Percentiles rank a stretch among this genome's conserved stretches.
phyloP scores from a whole-genome alignment of 2,329 filamentous ascomycete genomes.

The Arthrocladium fulminans region DNA sequence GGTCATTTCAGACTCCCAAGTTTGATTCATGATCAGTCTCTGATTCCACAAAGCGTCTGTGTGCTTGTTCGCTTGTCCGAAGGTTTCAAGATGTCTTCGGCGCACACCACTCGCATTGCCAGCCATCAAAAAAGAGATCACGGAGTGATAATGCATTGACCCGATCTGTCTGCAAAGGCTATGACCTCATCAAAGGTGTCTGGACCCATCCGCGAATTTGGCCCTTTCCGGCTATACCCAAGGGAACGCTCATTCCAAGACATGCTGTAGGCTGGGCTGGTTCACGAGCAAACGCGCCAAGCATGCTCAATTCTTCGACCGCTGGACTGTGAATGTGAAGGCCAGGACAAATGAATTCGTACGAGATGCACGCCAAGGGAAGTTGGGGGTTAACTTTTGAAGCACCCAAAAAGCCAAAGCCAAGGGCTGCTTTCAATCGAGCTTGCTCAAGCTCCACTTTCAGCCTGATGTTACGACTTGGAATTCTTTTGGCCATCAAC shows the following conservation, averaged over 20 bases:
- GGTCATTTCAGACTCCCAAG: not conserved
- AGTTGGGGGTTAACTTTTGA: not conserved
- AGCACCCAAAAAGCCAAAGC: not conserved
- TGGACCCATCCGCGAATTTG: not conserved
- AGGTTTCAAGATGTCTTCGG: too few relatives aligned
- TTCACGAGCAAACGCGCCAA: not conserved
- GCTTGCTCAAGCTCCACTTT: not conserved
- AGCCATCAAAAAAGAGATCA: too few relatives aligned
- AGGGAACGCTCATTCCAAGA: not conserved
- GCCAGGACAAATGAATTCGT: not conserved
- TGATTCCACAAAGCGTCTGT: too few relatives aligned
- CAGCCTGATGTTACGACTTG: constrained; percentile 1
- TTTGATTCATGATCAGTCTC: too few relatives aligned
- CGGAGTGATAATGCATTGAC: too few relatives aligned
- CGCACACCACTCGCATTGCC: too few relatives aligned
- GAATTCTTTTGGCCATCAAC: not conserved
- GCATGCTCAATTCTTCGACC: not conserved
- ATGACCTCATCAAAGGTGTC: not conserved
- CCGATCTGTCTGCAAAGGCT: too few relatives aligned
- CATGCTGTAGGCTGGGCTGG: not conserved
- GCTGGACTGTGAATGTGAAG: not conserved
- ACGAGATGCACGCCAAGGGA: not conserved
- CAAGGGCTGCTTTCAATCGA: not conserved
- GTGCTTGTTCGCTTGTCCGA: too few relatives aligned
- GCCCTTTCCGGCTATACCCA: not conserved